Evolutionary conservation across 2,329 filamentous ascomycete genomes (phyloP).

Genomic region (Rachicladosporium sp.): DNA sequence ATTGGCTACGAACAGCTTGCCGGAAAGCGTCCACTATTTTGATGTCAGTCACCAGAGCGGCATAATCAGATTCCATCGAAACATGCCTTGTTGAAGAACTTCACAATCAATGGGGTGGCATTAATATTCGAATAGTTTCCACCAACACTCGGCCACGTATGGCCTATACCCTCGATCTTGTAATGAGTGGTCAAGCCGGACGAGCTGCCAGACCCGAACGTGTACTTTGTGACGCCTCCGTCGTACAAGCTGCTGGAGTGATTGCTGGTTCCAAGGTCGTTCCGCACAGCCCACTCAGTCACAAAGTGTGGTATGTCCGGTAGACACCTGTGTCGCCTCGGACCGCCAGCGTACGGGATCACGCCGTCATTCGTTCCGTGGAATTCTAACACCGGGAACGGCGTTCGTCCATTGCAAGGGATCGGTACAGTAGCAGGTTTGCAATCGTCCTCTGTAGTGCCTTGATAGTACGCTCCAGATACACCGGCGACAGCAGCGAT

Average conservation of each 20-base stretch:
- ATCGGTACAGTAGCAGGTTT: constrained; percentile 10
- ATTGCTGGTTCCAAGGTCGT: constrained; percentile 18
- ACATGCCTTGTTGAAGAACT: constrained; percentile 5
- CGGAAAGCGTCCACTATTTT: too few species aligned
- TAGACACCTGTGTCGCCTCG: constrained; percentile 14
- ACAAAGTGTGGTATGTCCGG: constrained; percentile 22
- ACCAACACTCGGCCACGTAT: constrained; percentile 24
- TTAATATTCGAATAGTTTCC: background rate
- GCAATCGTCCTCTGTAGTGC: constrained; percentile 8
- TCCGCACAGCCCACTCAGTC: constrained; percentile 23
- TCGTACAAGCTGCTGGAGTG: constrained; percentile 13
- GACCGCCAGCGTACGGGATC: constrained; percentile 30
- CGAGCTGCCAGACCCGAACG: constrained; percentile 17
- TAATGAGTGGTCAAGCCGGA: constrained; percentile 25
- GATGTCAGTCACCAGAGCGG: too few species aligned
- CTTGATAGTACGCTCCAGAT: constrained; percentile 34
- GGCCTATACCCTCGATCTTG: constrained; percentile 23
- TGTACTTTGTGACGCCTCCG: constrained; percentile 15
- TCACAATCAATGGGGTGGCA: constrained; percentile 4
- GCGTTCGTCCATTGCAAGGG: constrained; percentile 14
- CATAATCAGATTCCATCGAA: too few species aligned
- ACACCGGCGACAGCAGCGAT: constrained; percentile 39
- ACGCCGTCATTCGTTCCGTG: constrained; percentile 30
- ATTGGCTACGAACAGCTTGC: too few species aligned
- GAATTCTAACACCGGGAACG: constrained; percentile 29